These are phyloP conservation scores for Penstemon eatonii DNA, from an alignment of 257 asterid genomes.

Conservation along the genomic window DNA sequence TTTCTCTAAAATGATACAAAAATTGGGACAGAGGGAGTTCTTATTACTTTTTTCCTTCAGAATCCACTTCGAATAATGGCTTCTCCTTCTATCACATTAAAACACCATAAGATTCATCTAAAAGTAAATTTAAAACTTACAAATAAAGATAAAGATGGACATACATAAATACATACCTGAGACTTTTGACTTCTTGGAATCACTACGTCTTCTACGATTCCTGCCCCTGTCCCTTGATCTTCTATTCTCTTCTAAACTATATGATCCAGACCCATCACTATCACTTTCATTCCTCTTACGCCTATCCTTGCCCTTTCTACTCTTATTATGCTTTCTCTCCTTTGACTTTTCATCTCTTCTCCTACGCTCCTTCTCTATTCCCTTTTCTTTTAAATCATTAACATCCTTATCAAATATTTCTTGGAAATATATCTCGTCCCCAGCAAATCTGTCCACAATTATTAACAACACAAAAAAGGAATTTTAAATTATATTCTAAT, in stretches of 20 bases:
- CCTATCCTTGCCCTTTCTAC: constrained; percentile 56
- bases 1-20: no score
- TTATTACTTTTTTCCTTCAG: constrained; percentile 38
- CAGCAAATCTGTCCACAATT: constrained; percentile 56
- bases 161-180: constrained; percentile 37
- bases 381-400: constrained; percentile 57
- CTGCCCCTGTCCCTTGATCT: constrained; percentile 60
- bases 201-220: constrained; percentile 48
- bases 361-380: constrained; percentile 44
- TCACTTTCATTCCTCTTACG: constrained; percentile 49
- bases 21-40: no score
- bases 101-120: not conserved
- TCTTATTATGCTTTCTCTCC: constrained; percentile 51
- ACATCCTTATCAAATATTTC: constrained; percentile 65
- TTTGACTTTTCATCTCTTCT: constrained; percentile 90
- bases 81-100: constrained; percentile 41
- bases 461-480: not conserved
- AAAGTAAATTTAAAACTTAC: constrained; percentile 13
- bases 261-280: constrained; percentile 35
- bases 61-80: constrained; percentile 38
- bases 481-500: not conserved
- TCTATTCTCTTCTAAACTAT: constrained; percentile 50
- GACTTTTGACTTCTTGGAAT: constrained; percentile 49
- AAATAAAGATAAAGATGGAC: not conserved
- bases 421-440: constrained; percentile 62